A percentile compares a stretch with the other conserved stretches of the same genome.
phyloP scores from a whole-genome alignment of 179 eudicot species.

The Beta corolliflora region DNA sequence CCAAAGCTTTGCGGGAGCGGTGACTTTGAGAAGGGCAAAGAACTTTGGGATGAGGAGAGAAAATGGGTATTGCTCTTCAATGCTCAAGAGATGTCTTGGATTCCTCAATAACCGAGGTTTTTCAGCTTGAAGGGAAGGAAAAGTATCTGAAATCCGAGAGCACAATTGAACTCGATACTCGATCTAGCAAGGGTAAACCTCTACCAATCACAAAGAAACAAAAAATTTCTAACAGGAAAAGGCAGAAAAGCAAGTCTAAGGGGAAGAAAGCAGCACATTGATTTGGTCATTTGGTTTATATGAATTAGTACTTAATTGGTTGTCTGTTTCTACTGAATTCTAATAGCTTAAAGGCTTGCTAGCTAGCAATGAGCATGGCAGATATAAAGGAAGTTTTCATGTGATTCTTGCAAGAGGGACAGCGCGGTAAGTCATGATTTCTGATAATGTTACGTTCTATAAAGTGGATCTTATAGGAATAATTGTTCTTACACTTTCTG shows the following conservation, averaged over 20 bases:
- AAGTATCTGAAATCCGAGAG: constrained; percentile 19
- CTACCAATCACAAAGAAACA: constrained; percentile 12
- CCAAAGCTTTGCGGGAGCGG: constrained; percentile 61
- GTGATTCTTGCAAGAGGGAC: not conserved
- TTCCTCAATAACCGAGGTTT: constrained; percentile 51
- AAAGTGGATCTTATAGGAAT: not conserved
- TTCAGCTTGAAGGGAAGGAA: constrained; percentile 39
- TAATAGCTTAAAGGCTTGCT: no score
- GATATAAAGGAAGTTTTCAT: not conserved
- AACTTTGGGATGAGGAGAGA: constrained; percentile 61
- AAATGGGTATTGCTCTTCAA: constrained; percentile 43
- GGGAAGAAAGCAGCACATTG: constrained; percentile 16
- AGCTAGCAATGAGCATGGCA: no score
- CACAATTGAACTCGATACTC: constrained; percentile 1
- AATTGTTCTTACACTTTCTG: not conserved
- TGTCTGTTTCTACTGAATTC: not conserved
- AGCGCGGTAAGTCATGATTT: not conserved
- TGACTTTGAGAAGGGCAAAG: constrained; percentile 52
- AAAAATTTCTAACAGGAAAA: constrained; percentile 1
- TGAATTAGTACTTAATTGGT: no score
- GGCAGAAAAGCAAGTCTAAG: constrained; percentile 25
- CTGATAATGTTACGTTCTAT: not conserved
- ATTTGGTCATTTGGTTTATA: not conserved
- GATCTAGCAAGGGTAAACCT: not conserved
- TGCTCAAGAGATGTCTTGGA: constrained; percentile 56